Evolutionary conservation across 1,284 basidiomycete species (phyloP), one percentile per base, ranked within the genome.

Genomic region (Cutaneotrichosporon curvatum): DNA sequence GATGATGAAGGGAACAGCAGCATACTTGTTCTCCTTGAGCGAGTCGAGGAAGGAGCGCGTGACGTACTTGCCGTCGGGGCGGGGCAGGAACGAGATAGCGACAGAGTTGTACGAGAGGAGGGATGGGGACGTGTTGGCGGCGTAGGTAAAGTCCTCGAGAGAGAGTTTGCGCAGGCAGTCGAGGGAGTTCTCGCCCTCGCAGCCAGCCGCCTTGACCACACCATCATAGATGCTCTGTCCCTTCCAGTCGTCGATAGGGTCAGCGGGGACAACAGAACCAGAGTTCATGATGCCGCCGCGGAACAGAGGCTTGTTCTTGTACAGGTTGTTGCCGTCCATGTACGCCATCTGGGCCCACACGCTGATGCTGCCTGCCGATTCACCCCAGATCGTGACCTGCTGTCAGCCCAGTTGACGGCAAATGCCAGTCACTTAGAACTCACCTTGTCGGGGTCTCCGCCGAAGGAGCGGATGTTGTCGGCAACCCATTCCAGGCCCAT

Each of bases 51-150:
- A 74, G 44, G 72, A 62, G 18, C 73, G 73, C 0, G 70, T 72
- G 31, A 81, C 53, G 60, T 79, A 76, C 0, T 68, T 64, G 1
- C 79, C 79, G 51, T 81, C 79, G 8, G 73, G 74, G 4, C 76
- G 70, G 34, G 78, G 79, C 16, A 74, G 51, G 76, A 76, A 80
- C 0, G 41, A 78, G 61, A 16, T 55, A 60, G 50, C 45, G 12
- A 56, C 33, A 14, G 48, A 48, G 39, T 37, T 32, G 43, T 45
- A 56, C 8, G 48, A 50, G 8, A 54, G 40, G 9, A 54, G 42
- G 18, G 9, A 9, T 11, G 53, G 46, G 11, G 46, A 36, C 0
- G 53, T 50, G 53, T 48, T 54, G 40, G 45, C 43, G 3, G 54
- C 50, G 0, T 31, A 14, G 4, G 34, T 22, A 33, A 53, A 52